phyloP scores from a whole-genome alignment of 139 green algal genomes.

The Volvox reticuliferus region DNA sequence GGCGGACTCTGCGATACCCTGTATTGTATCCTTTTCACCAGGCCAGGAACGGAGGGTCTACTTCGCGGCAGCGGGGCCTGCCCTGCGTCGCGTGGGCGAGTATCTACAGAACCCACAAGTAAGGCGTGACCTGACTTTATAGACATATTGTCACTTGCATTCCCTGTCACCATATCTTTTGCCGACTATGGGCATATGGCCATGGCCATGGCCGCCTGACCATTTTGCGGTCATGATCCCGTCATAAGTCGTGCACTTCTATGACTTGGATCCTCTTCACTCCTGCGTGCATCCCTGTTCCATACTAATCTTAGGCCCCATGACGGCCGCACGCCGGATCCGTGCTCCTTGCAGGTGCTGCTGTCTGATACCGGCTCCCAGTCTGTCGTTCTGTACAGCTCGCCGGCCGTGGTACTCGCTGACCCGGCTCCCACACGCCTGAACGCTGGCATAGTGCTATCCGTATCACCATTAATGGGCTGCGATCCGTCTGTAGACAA shows the following conservation, averaged over 20 bases:
- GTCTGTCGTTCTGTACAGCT: slow-evolving; percentile 51
- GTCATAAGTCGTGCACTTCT: too few relatives aligned
- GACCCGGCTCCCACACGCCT: slow-evolving; percentile 64
- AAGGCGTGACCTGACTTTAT: not conserved
- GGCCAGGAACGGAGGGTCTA: slow-evolving; percentile 81
- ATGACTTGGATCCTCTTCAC: too few relatives aligned
- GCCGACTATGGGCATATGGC: too few relatives aligned
- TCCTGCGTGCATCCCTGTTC: too few relatives aligned
- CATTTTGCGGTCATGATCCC: too few relatives aligned
- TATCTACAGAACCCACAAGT: slow-evolving; percentile 22
- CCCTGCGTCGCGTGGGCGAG: not conserved
- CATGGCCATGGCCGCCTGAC: too few relatives aligned
- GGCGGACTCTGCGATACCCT: slow-evolving; percentile 61
- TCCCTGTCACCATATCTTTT: too few relatives aligned
- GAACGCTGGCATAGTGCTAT: slow-evolving; percentile 77
- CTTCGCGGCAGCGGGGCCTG: slow-evolving; percentile 69
- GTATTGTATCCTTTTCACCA: slow-evolving; percentile 81
- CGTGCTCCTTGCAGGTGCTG: not conserved
- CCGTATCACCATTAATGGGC: slow-evolving; percentile 83
- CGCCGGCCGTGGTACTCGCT: slow-evolving; percentile 77
- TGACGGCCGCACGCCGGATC: too few relatives aligned
- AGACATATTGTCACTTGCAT: too few relatives aligned
- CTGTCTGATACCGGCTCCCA: not conserved
- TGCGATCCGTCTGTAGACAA: slow-evolving; percentile 66
- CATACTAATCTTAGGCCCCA: too few relatives aligned